These are phyloP conservation scores for Fusarium temperatum DNA, from an alignment of 2,329 filamentous ascomycete species.

Conservation along the genomic window DNA sequence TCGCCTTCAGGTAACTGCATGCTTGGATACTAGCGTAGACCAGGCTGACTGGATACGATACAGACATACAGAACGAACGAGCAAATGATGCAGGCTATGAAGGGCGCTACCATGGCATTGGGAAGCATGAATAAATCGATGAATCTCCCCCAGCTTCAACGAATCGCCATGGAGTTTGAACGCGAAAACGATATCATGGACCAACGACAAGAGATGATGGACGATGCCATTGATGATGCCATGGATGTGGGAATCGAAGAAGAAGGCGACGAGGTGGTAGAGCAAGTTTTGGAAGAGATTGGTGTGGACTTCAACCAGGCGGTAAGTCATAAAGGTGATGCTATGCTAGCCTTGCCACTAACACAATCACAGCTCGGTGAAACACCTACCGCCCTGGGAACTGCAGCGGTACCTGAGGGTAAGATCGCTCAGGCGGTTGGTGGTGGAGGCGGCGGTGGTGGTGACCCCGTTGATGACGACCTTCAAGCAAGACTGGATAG, in stretches of 20 bases:
- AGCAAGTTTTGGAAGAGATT: conserved; percentile 96
- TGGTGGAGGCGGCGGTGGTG: conserved; percentile 58
- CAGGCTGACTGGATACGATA: conserved; percentile 15
- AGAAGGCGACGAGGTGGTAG: conserved; percentile 95
- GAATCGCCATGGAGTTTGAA: conserved; percentile 99
- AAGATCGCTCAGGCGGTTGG: conserved; percentile 89
- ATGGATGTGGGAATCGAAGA: conserved; percentile 91
- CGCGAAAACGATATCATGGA: conserved; percentile 99
- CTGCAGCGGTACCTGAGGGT: conserved; percentile 74
- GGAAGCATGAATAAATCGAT: conserved; percentile 98
- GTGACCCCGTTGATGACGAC: conserved; percentile 82
- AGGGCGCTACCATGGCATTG: conserved; percentile 90
- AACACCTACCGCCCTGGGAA: conserved; percentile 85
- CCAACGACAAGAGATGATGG: conserved; percentile 99
- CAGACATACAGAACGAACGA: conserved; percentile 98
- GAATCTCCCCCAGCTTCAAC: conserved; percentile 94
- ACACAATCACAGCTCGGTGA: conserved; percentile 77
- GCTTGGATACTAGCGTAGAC: not conserved
- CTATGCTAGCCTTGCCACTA: conserved; percentile 36
- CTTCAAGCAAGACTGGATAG: conserved; percentile 93
- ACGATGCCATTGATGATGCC: conserved; percentile 96
- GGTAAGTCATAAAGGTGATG: conserved; percentile 61
- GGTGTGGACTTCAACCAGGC: conserved; percentile 90
- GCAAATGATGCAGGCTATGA: conserved; percentile 99
- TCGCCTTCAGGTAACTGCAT: conserved; percentile 78